These are phyloP conservation scores for Spergularia azorica DNA, from an alignment of 179 eudicot species.

Conservation along the genomic window DNA sequence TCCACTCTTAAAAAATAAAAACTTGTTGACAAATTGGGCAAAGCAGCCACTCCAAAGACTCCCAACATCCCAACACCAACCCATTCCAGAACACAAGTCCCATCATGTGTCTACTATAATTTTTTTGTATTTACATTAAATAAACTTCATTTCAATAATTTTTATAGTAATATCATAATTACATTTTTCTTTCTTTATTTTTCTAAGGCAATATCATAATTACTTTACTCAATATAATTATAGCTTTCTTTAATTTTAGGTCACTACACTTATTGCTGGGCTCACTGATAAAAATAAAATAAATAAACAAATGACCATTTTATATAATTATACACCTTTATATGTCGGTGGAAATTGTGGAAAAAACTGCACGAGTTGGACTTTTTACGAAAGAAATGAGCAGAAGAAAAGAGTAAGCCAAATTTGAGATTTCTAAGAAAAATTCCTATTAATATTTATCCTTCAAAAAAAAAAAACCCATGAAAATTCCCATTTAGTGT, in stretches of 20 bases:
- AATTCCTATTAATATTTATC: background rate
- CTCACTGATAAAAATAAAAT: background rate
- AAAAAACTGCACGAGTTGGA: background rate
- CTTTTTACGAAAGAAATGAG: conserved; percentile 11
- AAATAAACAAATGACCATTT: conserved; percentile 20
- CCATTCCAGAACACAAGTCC: conserved; percentile 18
- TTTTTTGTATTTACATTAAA: too few species aligned
- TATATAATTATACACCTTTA: background rate
- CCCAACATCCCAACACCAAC: background rate
- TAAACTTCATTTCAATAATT: too few species aligned
- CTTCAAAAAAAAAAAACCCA: background rate
- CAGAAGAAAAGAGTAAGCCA: conserved; percentile 2
- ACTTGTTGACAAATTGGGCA: too few species aligned
- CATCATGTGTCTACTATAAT: background rate
- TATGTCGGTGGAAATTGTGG: conserved; percentile 37
- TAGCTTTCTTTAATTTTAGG: too few species aligned
- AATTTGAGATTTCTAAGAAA: background rate
- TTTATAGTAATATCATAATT: background rate
- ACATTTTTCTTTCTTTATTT: too few species aligned
- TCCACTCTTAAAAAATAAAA: too few species aligned
- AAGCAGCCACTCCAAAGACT: too few species aligned
- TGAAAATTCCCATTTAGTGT: conserved; percentile 4
- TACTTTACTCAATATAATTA: too few species aligned
- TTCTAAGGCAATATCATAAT: too few species aligned
- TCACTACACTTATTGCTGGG: too few species aligned